These are phyloP conservation scores for Dichotomopilus funicola DNA, from an alignment of 2,329 filamentous ascomycete species.

Conservation along the genomic window DNA sequence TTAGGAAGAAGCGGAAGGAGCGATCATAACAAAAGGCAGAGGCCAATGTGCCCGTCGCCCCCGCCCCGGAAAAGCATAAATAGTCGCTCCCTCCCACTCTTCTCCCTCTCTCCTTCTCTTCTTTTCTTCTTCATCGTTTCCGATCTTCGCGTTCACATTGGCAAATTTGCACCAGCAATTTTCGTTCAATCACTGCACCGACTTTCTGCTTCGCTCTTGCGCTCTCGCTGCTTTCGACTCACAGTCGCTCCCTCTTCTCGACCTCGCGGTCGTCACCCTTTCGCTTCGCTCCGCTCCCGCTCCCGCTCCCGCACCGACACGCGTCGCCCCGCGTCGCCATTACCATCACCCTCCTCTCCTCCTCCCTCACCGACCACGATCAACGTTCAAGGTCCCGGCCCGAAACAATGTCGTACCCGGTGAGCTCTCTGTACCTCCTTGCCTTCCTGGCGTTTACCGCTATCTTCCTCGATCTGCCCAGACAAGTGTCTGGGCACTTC, in stretches of 20 bases:
- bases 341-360: no score
- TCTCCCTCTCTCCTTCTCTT: background rate
- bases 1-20: no score
- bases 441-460: background rate
- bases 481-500: background rate
- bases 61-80: no score
- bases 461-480: background rate
- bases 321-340: no score
- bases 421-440: background rate
- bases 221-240: background rate
- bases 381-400: background rate
- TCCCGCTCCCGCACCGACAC: background rate
- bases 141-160: slow-evolving; percentile 2
- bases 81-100: background rate
- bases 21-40: background rate
- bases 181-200: background rate
- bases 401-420: slow-evolving; percentile 1
- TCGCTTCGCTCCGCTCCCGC: background rate
- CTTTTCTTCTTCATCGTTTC: background rate
- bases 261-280: background rate
- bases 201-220: background rate
- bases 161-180: background rate
- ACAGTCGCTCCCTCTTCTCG: background rate
- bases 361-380: no score
- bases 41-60: background rate